Base-by-base conservation (phyloP, 2,329 filamentous ascomycete genomes). In the Boeremia exigua region DNA sequence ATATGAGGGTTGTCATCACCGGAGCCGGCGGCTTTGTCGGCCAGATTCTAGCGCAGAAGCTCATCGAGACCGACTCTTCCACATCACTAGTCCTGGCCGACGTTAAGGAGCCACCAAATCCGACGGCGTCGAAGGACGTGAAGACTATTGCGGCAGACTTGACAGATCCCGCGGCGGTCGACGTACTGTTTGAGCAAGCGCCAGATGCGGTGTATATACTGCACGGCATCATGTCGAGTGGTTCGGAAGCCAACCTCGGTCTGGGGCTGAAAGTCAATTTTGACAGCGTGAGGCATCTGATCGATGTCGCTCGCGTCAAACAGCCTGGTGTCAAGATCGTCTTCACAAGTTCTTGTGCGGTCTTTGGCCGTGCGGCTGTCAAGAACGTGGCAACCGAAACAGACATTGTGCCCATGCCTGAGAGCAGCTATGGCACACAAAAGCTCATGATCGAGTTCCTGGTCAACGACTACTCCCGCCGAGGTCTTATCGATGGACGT, bases 221-320 rank as follows among this genome's bases (percentile, higher is more conserved):
- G 70, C 86, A 88, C 72, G 86, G 86, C 59, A 86, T 88, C 77
- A 88, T 88, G 86, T 88, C 85, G 0, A 82, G 82, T 11, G 85
- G 84, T 6, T 83, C 84, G 14, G 86, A 88, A 72, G 82, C 83
- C 37, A 81, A 87, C 72, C 85, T 84, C 59, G 82, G 84, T 46
- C 76, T 86, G 1, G 85, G 84, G 2, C 77, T 86, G 58, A 78
- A 76, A 36, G 85, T 88, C 47, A 88, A 88, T 69, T 79, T 88
- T 44, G 82, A 88, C 61, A 84, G 82, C 36, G 84, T 85, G 11
- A 80, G 84, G 23, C 74, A 76, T 36, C 65, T 87, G 2, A 76
- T 88, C 2, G 81, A 87, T 45, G 74, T 78, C 7, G 78, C 88
- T 15, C 77, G 81, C 23, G 65, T 72, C 15, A 77, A 74, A 27